Evolutionary conservation across 139 green algal genomes (phyloP).

Genomic region (Chloropicon primus): DNA sequence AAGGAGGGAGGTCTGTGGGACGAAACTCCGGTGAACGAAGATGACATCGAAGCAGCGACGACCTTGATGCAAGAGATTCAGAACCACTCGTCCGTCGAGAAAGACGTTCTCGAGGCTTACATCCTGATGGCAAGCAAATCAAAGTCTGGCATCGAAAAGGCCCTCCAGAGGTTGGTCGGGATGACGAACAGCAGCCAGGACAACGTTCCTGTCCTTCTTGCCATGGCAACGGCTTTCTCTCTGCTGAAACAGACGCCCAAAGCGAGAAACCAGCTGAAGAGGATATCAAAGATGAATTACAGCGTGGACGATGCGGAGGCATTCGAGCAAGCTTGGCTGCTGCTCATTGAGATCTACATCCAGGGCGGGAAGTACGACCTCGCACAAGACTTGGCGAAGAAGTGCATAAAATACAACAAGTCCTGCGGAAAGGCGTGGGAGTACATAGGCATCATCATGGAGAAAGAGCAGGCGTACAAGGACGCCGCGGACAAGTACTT

Average conservation of each 20-base stretch:
- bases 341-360: conserved; percentile 66
- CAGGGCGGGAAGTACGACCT: conserved; percentile 51
- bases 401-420: conserved; percentile 71
- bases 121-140: conserved; percentile 39
- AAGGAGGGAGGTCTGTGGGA: conserved; percentile 53
- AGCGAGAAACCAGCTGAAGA: conserved; percentile 34
- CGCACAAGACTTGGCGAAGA: conserved; percentile 30
- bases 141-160: conserved; percentile 26
- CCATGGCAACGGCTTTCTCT: conserved; percentile 52
- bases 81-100: background rate
- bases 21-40: conserved; percentile 17
- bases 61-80: background rate
- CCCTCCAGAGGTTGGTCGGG: conserved; percentile 27
- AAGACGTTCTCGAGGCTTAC: conserved; percentile 39
- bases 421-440: conserved; percentile 53
- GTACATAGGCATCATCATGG: conserved; percentile 52
- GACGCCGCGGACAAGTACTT: conserved; percentile 64
- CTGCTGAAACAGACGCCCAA: conserved; percentile 63
- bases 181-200: conserved; percentile 31
- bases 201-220: conserved; percentile 57
- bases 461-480: conserved; percentile 59
- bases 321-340: conserved; percentile 37
- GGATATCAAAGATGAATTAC: conserved; percentile 55
- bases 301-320: conserved; percentile 31
- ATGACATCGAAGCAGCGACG: background rate